Evolutionary conservation across 805 yeast genomes (phyloP).

Genomic region (Saccharomycopsis sp.): DNA sequence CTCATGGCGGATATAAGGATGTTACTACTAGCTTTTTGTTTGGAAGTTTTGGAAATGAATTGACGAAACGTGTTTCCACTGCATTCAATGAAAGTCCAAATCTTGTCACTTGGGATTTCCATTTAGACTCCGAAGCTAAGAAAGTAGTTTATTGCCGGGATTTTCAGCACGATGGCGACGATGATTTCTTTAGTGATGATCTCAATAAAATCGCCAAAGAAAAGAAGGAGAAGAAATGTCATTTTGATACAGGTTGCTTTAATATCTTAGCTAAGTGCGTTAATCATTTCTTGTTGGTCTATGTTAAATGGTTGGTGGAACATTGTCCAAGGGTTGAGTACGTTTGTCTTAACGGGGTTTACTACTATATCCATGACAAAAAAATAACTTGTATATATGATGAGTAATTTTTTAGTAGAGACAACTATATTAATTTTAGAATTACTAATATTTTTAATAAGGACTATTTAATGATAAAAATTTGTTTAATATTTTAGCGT

Average conservation of each 20-base stretch:
- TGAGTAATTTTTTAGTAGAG: too few species aligned
- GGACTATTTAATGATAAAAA: neutral
- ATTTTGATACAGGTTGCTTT: constrained; percentile 39
- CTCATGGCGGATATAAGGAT: constrained; percentile 46
- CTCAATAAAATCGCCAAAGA: constrained; percentile 23
- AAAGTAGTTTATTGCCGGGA: constrained; percentile 20
- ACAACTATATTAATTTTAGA: too few species aligned
- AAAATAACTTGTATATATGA: constrained; percentile 7
- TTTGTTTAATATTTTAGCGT: neutral
- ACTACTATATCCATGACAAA: constrained; percentile 27
- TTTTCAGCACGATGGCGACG: constrained; percentile 18
- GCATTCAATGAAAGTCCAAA: neutral
- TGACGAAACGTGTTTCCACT: constrained; percentile 31
- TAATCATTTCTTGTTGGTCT: constrained; percentile 41
- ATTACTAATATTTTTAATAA: too few species aligned
- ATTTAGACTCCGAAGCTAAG: constrained; percentile 30
- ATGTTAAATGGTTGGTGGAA: constrained; percentile 31
- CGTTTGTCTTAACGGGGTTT: constrained; percentile 36
- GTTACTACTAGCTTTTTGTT: constrained; percentile 52
- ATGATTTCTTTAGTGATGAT: constrained; percentile 18
- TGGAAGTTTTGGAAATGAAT: constrained; percentile 41
- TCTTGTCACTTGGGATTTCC: constrained; percentile 40
- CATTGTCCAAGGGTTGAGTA: constrained; percentile 24
- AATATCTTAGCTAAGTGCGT: constrained; percentile 34
- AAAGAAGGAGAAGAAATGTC: constrained; percentile 37